Evolutionary conservation across 768 basidiomycete species (phyloP), one percentile per base, ranked within the genome.

Genomic region (Gymnopilus junonius): DNA sequence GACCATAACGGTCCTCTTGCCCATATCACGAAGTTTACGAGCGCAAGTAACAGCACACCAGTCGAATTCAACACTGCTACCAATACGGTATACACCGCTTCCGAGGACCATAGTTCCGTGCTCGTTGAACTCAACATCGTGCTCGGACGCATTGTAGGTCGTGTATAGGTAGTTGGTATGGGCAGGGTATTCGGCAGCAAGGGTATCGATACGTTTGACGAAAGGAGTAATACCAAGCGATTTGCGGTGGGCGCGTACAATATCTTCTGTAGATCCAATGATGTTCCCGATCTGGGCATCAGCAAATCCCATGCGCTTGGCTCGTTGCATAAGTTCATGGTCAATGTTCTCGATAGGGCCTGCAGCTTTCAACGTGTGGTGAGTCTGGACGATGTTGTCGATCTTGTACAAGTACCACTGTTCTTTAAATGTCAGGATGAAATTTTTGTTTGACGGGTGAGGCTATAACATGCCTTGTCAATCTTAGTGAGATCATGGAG

Each of bases 1-100:
- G 85, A 99, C 85, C 97, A 99, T 99, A 80, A 99, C 89, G 45
- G 97, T 98, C 78, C 89, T 89, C 73, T 92, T 91, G 75, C 96
- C 95, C 86, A 95, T 93, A 67, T 92, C 87, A 70, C 95, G 85
- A 58, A 99, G 86, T 74, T 92, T 92, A 63, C 97, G 85, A 14
- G 95, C 95, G 75, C 96, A 99, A 1, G 97, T 98, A 40, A 99
- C 97, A n/a, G 97, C 97, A 75, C 97, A 99, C 97, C 97, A 99
- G 76, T 99, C 97, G 74, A 99, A 99, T 82, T 99, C 97, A 73
- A 99, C 97, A 67, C 93, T 95, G 76, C 92, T 94, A 48, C 97
- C 97, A 69, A 99, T 99, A 63, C 97, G 91, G 79, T 99, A 99
- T 21, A 99, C 97, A 69, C 97, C 97, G 63, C 92, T 94, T 25